Evolutionary conservation across 2,329 filamentous ascomycete genomes (phyloP).

Genomic region (Colletotrichum eremochloae): DNA sequence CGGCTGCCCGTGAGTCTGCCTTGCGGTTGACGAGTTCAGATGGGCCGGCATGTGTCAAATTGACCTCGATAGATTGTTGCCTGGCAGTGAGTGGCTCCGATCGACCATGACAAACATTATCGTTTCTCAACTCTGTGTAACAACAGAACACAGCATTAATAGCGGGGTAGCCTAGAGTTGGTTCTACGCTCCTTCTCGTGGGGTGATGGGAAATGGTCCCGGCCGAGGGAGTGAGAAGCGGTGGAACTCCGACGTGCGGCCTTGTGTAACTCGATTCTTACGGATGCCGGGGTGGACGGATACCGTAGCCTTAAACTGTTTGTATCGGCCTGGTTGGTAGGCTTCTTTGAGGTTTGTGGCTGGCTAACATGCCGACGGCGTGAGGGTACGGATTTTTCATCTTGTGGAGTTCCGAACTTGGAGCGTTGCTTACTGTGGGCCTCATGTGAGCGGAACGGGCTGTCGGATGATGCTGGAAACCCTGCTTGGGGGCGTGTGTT

Average conservation of each 20-base stretch:
- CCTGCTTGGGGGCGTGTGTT: too few species aligned
- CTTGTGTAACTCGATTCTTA: background rate
- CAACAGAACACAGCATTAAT: background rate
- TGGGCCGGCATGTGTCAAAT: background rate
- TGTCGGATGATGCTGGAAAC: background rate
- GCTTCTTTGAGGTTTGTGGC: background rate
- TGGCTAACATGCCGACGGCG: background rate
- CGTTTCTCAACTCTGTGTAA: background rate
- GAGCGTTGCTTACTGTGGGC: background rate
- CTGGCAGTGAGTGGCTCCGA: background rate
- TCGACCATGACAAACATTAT: background rate
- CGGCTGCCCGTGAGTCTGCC: slow-evolving; percentile 63
- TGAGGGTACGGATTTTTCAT: background rate
- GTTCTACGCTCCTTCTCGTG: background rate
- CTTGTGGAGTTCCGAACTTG: background rate
- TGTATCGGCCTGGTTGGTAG: background rate
- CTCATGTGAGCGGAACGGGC: background rate
- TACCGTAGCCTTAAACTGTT: too few species aligned
- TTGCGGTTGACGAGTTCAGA: background rate
- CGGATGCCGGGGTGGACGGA: background rate
- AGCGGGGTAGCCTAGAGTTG: background rate
- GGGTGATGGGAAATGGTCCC: background rate
- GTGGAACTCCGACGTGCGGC: slow-evolving; percentile 4
- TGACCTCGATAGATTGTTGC: background rate
- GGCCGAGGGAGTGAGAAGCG: background rate